Percentiles rank a stretch among this genome's conserved stretches.
phyloP scores from a whole-genome alignment of 179 eudicot species.

The Beta macrorhiza region DNA sequence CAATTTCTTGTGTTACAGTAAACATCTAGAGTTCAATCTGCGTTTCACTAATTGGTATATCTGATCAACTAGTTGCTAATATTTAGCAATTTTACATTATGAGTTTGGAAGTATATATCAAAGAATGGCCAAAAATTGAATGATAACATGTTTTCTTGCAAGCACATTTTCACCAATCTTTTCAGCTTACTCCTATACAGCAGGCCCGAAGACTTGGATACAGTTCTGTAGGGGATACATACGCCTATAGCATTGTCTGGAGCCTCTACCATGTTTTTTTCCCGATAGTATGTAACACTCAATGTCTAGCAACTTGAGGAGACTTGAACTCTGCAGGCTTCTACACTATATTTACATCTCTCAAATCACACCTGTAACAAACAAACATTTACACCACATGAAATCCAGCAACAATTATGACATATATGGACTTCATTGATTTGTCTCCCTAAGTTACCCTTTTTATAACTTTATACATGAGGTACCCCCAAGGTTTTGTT shows the following conservation, averaged over 20 bases:
- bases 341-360: conserved; percentile 13
- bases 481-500: too few species aligned
- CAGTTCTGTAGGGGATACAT: not conserved
- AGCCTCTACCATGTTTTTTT: not conserved
- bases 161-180: not conserved
- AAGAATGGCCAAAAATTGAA: conserved; percentile 9
- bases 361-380: conserved; percentile 34
- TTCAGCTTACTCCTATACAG: conserved; percentile 14
- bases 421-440: too few species aligned
- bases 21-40: not conserved
- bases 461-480: too few species aligned
- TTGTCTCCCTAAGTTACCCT: too few species aligned
- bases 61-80: not conserved
- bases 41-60: not conserved
- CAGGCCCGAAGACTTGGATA: not conserved
- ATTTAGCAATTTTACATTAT: conserved; percentile 15
- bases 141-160: not conserved
- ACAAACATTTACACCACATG: conserved; percentile 9
- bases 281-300: not conserved
- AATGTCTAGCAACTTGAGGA: not conserved
- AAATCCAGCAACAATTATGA: not conserved
- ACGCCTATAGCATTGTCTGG: conserved; percentile 3
- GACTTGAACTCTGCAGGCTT: not conserved
- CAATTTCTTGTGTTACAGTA: not conserved
- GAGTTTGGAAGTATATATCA: not conserved